Conservation (phyloP, 225 moss, liverwort and hornwort genomes). For the Antitrichia curtipendula region DNA sequence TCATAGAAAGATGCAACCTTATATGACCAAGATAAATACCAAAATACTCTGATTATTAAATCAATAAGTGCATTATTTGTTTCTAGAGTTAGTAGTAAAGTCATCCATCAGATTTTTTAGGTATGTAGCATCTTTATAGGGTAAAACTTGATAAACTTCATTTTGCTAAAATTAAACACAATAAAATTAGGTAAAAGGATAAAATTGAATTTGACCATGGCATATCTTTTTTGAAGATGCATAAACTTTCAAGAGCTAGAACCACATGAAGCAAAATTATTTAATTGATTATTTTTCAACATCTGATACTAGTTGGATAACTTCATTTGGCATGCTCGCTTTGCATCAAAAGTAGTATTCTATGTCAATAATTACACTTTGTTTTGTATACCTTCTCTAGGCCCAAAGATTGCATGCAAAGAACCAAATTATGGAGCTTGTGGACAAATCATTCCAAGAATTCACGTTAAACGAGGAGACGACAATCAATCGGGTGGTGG, state of each 20-base stretch:
- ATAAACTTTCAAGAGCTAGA: not conserved
- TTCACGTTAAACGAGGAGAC: fast-evolving
- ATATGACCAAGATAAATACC: not conserved
- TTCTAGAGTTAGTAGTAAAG: not conserved
- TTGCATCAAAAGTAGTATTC: not conserved
- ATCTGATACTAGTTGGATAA: fast-evolving
- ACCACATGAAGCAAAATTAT: not conserved
- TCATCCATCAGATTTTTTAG: not conserved
- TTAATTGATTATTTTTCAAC: too few relatives aligned
- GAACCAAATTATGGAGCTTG: not conserved
- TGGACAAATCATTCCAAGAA: not conserved
- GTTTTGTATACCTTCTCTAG: not conserved
- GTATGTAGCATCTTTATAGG: fast-evolving
- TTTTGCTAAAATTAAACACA: not conserved
- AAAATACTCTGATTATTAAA: not conserved
- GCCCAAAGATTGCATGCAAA: not conserved
- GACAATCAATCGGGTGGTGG: not conserved
- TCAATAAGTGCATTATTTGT: not conserved
- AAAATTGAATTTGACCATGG: not conserved
- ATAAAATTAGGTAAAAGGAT: fast-evolving
- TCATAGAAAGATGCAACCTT: fast-evolving
- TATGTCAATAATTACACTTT: not conserved
- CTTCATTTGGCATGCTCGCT: too few relatives aligned
- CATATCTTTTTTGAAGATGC: not conserved
- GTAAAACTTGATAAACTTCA: not conserved